A percentile compares a stretch with the other conserved stretches of the same genome.
phyloP scores from a whole-genome alignment of 805 yeast genomes.

The Candida montana region DNA sequence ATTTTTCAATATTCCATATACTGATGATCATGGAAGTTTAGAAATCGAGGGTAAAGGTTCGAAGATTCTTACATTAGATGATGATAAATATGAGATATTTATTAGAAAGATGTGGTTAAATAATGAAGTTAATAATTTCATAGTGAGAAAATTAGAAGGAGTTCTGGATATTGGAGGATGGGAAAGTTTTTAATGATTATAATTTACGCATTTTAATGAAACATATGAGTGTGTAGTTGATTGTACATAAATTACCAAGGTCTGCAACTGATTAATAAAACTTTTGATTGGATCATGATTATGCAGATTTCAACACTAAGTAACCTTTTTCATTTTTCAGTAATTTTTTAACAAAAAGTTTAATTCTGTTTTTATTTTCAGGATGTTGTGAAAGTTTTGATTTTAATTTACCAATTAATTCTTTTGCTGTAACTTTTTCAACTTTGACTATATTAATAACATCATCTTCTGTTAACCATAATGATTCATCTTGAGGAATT shows the following conservation, averaged over 20 bases:
- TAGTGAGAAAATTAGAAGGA: conserved; percentile 77
- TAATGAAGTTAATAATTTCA: conserved; percentile 69
- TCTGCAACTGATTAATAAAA: no score
- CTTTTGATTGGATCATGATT: no score
- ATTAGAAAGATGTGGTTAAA: conserved; percentile 67
- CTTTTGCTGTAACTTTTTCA: conserved; percentile 48
- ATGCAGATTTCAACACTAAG: conserved; percentile 18
- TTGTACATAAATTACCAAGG: no score
- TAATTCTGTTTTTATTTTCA: conserved; percentile 57
- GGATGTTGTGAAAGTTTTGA: conserved; percentile 58
- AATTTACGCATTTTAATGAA: no score
- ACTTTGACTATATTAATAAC: conserved; percentile 56
- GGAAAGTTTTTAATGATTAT: conserved; percentile 38
- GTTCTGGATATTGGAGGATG: conserved; percentile 89
- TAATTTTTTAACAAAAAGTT: conserved; percentile 49
- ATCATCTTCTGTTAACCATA: conserved; percentile 62
- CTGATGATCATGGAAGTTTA: conserved; percentile 82
- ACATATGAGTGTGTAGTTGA: no score
- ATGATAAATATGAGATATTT: conserved; percentile 58
- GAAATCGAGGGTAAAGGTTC: conserved; percentile 69
- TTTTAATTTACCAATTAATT: conserved; percentile 54
- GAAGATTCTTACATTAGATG: conserved; percentile 63
- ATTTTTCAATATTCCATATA: conserved; percentile 76
- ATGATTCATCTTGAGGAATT: conserved; percentile 15
- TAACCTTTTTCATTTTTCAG: conserved; percentile 41